Percentiles rank a stretch among this genome's conserved stretches.
Conservation (phyloP, 768 basidiomycete species). For the Collybia sp. region DNA sequence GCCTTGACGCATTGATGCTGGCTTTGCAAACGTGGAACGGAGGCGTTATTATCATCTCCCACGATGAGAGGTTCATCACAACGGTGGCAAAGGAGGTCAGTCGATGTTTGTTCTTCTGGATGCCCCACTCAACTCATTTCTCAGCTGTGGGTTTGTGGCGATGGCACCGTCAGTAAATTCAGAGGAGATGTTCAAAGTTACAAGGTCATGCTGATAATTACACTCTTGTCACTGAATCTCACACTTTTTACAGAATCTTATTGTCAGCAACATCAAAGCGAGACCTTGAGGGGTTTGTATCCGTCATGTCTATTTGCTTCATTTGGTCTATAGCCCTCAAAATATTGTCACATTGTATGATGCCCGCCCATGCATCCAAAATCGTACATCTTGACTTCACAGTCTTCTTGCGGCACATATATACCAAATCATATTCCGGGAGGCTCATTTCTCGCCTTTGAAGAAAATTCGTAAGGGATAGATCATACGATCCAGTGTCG, state of each 20-base stretch:
- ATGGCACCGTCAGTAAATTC: constrained; percentile 78
- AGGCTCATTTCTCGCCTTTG: no score
- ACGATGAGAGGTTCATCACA: constrained; percentile 95
- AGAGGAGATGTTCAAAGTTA: constrained; percentile 87
- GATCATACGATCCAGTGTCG: no score
- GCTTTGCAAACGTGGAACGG: constrained; percentile 82
- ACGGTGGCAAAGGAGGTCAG: constrained; percentile 79
- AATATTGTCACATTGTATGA: no score
- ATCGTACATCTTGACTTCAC: no score
- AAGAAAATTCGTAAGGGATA: no score
- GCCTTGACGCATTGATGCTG: constrained; percentile 91
- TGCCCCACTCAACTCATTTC: constrained; percentile 6
- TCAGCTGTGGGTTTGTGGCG: constrained; percentile 91
- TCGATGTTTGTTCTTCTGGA: background rate
- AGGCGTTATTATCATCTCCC: constrained; percentile 89
- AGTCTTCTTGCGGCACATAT: no score
- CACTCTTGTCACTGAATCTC: constrained; percentile 9
- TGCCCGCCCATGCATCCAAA: no score
- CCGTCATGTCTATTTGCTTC: no score
- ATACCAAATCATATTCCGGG: no score
- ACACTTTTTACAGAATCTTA: constrained; percentile 50
- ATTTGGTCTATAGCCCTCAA: no score
- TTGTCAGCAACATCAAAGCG: constrained; percentile 66
- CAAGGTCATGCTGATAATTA: constrained; percentile 51
- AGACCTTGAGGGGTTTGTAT: constrained; percentile 32